Evolutionary conservation across 306 rosid species (phyloP).

Genomic region (Lagenaria siceraria): DNA sequence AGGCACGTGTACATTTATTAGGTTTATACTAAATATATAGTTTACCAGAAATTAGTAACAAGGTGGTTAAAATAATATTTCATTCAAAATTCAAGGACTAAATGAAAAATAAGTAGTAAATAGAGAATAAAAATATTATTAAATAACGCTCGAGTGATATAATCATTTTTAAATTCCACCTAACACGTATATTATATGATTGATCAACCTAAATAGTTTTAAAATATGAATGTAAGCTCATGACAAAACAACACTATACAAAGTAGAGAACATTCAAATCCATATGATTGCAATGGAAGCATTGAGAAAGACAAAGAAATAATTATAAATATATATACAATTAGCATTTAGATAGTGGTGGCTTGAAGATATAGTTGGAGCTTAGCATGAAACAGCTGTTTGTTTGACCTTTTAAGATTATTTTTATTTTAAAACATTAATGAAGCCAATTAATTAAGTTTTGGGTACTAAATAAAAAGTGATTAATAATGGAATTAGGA

Average conservation of each 20-base stretch:
- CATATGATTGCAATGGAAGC: not conserved
- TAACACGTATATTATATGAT: not conserved
- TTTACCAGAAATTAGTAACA: not conserved
- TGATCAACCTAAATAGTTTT: not conserved
- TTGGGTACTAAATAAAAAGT: not conserved
- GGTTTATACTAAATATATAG: not conserved
- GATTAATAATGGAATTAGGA: not conserved
- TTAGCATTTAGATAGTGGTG: not conserved
- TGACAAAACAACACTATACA: not conserved
- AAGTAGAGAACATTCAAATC: not conserved
- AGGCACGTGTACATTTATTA: too few relatives aligned
- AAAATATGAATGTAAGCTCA: not conserved
- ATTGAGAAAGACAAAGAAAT: not conserved
- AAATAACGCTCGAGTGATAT: not conserved
- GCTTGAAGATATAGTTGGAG: constrained; percentile 5
- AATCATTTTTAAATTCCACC: not conserved
- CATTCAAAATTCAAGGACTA: not conserved
- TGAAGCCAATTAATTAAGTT: not conserved
- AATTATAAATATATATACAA: not conserved
- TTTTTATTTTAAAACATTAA: not conserved
- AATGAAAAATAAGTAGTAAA: not conserved
- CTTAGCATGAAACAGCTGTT: constrained; percentile 12
- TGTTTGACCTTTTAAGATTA: not conserved
- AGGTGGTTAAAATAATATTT: too few relatives aligned
- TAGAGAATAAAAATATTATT: not conserved